Conservation (phyloP, 306 rosid genomes). For the Mimosa pudica region DNA sequence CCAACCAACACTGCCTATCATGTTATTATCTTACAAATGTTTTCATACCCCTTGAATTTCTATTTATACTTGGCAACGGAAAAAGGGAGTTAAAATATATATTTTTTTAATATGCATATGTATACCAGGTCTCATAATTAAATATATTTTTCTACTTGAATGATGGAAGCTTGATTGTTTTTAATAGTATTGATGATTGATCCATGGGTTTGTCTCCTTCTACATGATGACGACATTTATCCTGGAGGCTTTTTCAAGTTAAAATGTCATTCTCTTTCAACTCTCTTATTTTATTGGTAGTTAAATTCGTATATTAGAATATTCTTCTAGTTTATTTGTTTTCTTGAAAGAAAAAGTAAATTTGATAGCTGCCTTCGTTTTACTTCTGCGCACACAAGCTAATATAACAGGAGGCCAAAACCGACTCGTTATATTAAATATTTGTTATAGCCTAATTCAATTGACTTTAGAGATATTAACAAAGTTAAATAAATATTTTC, state of each 20-base stretch:
- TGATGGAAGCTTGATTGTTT: neutral
- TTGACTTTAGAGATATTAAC: too few relatives aligned
- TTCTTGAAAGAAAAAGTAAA: neutral
- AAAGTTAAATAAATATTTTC: too few relatives aligned
- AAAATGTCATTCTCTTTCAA: neutral
- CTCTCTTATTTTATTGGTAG: neutral
- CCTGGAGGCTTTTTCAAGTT: neutral
- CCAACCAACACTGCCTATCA: neutral
- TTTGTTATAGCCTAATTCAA: too few relatives aligned
- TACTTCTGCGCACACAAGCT: neutral
- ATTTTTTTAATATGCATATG: neutral
- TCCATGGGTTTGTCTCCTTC: neutral
- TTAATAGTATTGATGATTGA: neutral
- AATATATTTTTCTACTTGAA: neutral
- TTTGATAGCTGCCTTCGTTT: neutral
- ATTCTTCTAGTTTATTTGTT: neutral
- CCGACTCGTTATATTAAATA: neutral
- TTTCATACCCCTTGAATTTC: neutral
- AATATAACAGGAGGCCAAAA: neutral
- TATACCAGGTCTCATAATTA: too few relatives aligned
- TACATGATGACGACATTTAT: neutral
- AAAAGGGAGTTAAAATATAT: too few relatives aligned
- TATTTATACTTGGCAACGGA: neutral
- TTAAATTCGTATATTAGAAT: neutral
- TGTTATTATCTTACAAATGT: neutral